A percentile compares a stretch with the other conserved stretches of the same genome.
Conservation (phyloP, 371 early-diverging fungal species). For the Apophysomyces trapeziformis region DNA sequence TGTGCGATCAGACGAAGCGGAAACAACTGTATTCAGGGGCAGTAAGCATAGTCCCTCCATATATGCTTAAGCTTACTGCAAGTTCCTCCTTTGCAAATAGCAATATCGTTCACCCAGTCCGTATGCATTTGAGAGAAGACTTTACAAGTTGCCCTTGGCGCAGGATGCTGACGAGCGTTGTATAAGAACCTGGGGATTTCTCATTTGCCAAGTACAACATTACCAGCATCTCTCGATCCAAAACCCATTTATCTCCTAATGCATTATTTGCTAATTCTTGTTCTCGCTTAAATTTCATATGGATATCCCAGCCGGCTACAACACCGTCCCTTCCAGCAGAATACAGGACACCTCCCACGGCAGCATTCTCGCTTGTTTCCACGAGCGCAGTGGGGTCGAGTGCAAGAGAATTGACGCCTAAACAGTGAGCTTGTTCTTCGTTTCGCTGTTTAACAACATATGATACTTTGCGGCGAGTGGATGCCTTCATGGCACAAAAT, state of each 20-base stretch:
- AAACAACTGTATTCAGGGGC: slow-evolving; percentile 61
- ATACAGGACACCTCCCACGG: slow-evolving; percentile 74
- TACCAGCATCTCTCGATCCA: slow-evolving; percentile 20
- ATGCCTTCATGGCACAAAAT: slow-evolving; percentile 34
- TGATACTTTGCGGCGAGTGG: slow-evolving; percentile 58
- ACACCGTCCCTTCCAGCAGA: slow-evolving; percentile 91
- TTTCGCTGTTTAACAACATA: slow-evolving; percentile 62
- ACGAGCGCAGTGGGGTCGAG: slow-evolving; percentile 49
- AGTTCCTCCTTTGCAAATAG: slow-evolving; percentile 58
- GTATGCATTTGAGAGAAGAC: slow-evolving; percentile 85
- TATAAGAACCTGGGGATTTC: not conserved
- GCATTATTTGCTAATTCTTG: slow-evolving; percentile 3
- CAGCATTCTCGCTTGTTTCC: slow-evolving; percentile 20
- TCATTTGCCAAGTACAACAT: not conserved
- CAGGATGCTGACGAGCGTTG: slow-evolving; percentile 20
- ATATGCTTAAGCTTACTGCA: slow-evolving; percentile 30
- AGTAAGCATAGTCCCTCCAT: not conserved
- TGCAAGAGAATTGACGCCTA: slow-evolving; percentile 80
- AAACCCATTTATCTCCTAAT: slow-evolving; percentile 20
- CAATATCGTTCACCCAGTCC: slow-evolving; percentile 97
- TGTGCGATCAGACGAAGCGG: slow-evolving; percentile 92
- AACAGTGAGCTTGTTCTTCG: slow-evolving; percentile 61
- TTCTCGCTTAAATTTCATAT: slow-evolving; percentile 41
- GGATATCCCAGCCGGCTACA: slow-evolving; percentile 86
- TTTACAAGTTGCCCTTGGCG: slow-evolving; percentile 61